Evolutionary conservation across 345 rosid species (phyloP), one percentile per base, ranked within the genome.

Genomic region (Excoecaria cochinchinensis): DNA sequence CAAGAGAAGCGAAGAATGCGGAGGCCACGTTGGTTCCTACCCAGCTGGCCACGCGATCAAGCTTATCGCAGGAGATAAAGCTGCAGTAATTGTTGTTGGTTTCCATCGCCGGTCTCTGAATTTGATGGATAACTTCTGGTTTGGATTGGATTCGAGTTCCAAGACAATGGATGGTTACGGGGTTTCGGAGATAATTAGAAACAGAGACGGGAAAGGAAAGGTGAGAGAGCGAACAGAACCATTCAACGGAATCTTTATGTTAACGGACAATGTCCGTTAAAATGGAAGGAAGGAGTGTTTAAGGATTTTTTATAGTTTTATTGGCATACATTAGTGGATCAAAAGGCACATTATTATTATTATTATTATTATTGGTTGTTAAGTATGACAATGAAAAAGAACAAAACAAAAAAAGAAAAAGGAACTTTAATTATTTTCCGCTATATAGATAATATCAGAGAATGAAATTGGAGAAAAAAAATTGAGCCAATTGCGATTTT

Each of bases 1-100:
- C 94, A 31, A 90, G 76, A 15, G 94, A 90, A 1, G 87, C 85
- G 78, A 90, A 90, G 87, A 90, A 90, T 4, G 90, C 90, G 67
- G 87, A 77, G 47, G 94, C 92, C 46, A 88, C 82, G 85, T 75
- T 88, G 60, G 82, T 72, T 19, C 94, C 92, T 11, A 88, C 88
- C 92, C 94, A 90, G 59, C 8, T 82, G 51, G 91, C 93, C 22
- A 84, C 78, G 44, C 88, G 81, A 82, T 89, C 90, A 59, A 90
- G 80, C 83, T 85, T 90, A 71, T 88, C 88, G 78, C 91, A 88
- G 16, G 91, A 82, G 69, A 86, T 83, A 80, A 86, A 83, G 76
- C 82, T 76, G 87, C 87, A 76, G 75, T 36, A 64, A 74, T 25
- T 83, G 76, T 11, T 67, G 36, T 22, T 70, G 74, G 4, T 70